A percentile compares a stretch with the other conserved stretches of the same genome.
Conservation (phyloP, 225 moss, liverwort and hornwort species). For the Neckera pumila region DNA sequence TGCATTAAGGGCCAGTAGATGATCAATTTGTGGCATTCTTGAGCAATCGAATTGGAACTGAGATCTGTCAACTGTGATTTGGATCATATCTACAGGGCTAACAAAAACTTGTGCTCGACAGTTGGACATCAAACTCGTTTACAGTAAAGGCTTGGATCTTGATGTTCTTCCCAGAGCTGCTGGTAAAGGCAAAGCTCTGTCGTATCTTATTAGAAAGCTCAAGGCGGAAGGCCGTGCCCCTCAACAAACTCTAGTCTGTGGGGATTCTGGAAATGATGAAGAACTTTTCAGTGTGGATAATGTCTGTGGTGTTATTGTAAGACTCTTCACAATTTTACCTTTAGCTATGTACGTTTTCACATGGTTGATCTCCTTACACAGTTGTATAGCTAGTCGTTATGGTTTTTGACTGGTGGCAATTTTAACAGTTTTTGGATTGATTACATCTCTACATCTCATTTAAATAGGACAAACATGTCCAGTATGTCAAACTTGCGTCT, state of each 20-base stretch:
- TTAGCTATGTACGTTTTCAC: neutral
- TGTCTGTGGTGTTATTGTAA: slow-evolving; percentile 64
- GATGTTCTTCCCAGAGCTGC: slow-evolving; percentile 59
- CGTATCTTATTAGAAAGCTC: slow-evolving; percentile 47
- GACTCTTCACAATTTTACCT: neutral
- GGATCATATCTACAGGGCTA: neutral
- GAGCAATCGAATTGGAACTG: neutral
- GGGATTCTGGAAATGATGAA: slow-evolving; percentile 62
- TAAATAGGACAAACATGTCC: neutral
- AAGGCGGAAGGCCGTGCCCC: slow-evolving; percentile 37
- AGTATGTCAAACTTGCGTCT: neutral
- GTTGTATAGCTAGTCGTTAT: neutral
- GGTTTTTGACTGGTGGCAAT: neutral
- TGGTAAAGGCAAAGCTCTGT: slow-evolving; percentile 61
- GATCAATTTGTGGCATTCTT: neutral
- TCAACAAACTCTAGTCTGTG: slow-evolving; percentile 50
- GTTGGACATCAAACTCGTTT: slow-evolving; percentile 56
- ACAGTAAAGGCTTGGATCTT: slow-evolving; percentile 57
- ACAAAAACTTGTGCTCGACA: slow-evolving; percentile 10
- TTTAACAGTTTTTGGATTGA: neutral
- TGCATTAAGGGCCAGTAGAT: neutral
- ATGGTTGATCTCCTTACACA: neutral
- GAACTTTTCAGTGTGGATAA: slow-evolving; percentile 57
- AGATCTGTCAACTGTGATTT: neutral
- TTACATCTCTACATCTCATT: neutral